Conservation (phyloP, 2,329 filamentous ascomycete genomes). For the Aspergillus fumigatus region DNA sequence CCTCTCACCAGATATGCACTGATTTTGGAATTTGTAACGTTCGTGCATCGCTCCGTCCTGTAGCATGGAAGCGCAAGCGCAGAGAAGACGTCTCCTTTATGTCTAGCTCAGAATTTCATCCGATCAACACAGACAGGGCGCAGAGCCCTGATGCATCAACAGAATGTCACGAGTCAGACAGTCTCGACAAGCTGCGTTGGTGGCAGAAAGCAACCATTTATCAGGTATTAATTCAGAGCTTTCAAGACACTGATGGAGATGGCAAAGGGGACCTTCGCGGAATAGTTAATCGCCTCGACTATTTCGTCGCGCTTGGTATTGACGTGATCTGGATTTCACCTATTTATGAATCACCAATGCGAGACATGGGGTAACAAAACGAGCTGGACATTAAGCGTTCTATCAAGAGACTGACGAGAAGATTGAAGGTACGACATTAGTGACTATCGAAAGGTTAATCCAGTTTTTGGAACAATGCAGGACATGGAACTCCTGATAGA, state of each 20-base stretch:
- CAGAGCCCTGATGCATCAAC: constrained; percentile 1
- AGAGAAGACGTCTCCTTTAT: not conserved
- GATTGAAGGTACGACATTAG: constrained; percentile 49
- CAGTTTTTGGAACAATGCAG: constrained; percentile 43
- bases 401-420: not conserved
- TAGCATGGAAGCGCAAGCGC: not conserved
- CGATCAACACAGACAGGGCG: not conserved
- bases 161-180: constrained; percentile 6
- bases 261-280: constrained; percentile 32
- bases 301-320: constrained; percentile 25
- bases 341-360: constrained; percentile 45
- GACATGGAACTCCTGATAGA: constrained; percentile 44
- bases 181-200: constrained; percentile 22
- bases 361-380: constrained; percentile 47
- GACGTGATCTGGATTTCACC: constrained; percentile 43
- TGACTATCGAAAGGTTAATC: constrained; percentile 44
- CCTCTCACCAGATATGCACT: not conserved
- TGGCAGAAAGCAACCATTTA: constrained; percentile 37
- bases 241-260: constrained; percentile 33
- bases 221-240: constrained; percentile 30
- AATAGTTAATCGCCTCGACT: constrained; percentile 27
- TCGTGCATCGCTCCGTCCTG: not conserved
- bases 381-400: not conserved
- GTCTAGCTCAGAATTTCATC: not conserved
- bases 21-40: not conserved